Evolutionary conservation across 441 rosid genomes (phyloP).

Genomic region (Erodium texanum): DNA sequence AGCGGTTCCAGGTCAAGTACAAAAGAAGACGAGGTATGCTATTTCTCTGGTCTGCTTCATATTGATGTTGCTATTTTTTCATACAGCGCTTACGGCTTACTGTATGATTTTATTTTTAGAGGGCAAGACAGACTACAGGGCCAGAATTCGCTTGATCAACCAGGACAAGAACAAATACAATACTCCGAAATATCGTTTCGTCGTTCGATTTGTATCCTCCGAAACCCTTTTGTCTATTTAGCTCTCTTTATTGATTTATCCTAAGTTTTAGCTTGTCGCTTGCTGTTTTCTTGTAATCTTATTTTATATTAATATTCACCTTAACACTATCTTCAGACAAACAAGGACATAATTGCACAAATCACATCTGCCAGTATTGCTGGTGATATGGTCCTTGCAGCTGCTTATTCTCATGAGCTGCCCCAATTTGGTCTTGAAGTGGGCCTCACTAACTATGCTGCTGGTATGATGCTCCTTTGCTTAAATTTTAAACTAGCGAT

Average conservation of each 20-base stretch:
- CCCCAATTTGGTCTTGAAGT: constrained; percentile 8
- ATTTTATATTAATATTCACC: background rate
- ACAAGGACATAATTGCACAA: constrained; percentile 5
- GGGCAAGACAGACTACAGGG: constrained; percentile 2
- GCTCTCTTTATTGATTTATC: too few species aligned
- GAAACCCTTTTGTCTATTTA: background rate
- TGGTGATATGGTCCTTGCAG: constrained; percentile 10
- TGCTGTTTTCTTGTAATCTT: background rate
- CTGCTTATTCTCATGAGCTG: constrained; percentile 4
- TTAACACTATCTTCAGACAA: constrained; percentile 6
- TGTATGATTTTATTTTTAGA: background rate
- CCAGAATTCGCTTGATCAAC: constrained; percentile 6
- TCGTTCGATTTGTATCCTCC: constrained; percentile 7
- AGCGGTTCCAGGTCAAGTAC: constrained; percentile 24
- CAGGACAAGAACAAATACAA: constrained; percentile 9
- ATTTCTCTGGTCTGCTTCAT: background rate
- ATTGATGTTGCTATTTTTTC: background rate
- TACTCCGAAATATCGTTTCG: constrained; percentile 7
- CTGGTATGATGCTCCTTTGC: background rate
- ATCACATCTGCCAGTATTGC: constrained; percentile 8
- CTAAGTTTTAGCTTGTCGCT: too few species aligned
- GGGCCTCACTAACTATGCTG: constrained; percentile 6
- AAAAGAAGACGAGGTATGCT: constrained; percentile 27
- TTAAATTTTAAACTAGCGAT: background rate
- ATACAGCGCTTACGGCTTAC: background rate